Evolutionary conservation across 2,329 filamentous ascomycete species (phyloP), one percentile per base, ranked within the genome.

Genomic region (Sphaerulina vaccinii): DNA sequence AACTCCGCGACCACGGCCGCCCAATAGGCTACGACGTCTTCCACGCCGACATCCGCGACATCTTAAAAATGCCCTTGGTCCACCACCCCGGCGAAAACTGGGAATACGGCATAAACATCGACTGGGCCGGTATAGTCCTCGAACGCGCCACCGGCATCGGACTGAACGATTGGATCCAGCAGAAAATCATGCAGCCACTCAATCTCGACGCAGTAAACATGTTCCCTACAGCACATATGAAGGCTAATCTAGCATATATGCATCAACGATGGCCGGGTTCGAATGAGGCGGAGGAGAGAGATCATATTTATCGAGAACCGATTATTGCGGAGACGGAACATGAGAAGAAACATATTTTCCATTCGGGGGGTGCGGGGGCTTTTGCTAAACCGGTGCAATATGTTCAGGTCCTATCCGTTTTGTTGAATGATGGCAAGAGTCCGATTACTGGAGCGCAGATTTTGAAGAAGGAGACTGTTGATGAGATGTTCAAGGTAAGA

Each of bases 351-450:
- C 52, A 55, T 2, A 65, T 79, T 8, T 79, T 85, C 65, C 77
- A 85, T 62, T 79, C 77, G 27, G 85, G 81, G 5, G 85, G 85
- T 3, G 83, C 76, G 2, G 85, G 84, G 3, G 71, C 80, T 41
- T 88, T 80, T 61, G 78, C 80, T 2, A 72, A 69, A 53, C 82
- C 83, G 0, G 73, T 74, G 8, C 83, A 87, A 39, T 87, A 85
- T 59, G 73, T 74, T 49, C 76, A 82, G 79, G 75, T 87, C 19
- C 73, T 88, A 2, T 75, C 82, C 0, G 74, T 77, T 0, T 70
- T 89, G 1, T 69, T 88, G 23, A 88, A 88, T 62, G 71, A 84
- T 54, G 85, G 86, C 38, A 79, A 71, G 0, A 82, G 77, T 21
- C 80, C 85, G 0, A 73, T 59, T 0, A 87, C 82, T 0, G 77